Evolutionary conservation across 305 asterid species (phyloP).

Genomic region (Striga hermonthica): DNA sequence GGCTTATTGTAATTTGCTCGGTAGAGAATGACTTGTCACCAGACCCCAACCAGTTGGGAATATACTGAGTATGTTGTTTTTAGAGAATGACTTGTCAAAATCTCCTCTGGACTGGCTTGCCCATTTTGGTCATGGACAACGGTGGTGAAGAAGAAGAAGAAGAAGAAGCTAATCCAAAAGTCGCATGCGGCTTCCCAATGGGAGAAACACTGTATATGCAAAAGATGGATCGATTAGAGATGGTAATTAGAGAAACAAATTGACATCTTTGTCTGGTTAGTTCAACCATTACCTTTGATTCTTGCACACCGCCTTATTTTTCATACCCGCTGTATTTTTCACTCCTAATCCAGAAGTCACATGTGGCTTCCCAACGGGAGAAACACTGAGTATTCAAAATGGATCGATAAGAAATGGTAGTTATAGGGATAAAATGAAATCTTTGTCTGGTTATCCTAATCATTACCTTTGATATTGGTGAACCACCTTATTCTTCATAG

Average conservation of each 20-base stretch:
- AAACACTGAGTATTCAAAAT: constrained; percentile 34
- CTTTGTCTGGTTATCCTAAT: background rate
- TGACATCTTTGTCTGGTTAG: background rate
- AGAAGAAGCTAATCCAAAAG: constrained; percentile 37
- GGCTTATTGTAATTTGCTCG: too few relatives aligned
- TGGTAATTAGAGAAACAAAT: constrained; percentile 1
- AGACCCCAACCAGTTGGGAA: too few relatives aligned
- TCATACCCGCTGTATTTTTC: constrained; percentile 66
- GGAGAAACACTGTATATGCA: constrained; percentile 39
- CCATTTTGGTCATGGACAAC: constrained; percentile 30
- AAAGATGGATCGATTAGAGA: constrained; percentile 25
- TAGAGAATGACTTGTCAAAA: constrained; percentile 23
- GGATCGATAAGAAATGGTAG: background rate
- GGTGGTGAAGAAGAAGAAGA: constrained; percentile 38
- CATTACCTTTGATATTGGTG: constrained; percentile 53
- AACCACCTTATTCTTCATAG: constrained; percentile 55
- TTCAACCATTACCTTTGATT: constrained; percentile 43
- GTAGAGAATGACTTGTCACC: background rate
- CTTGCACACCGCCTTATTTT: constrained; percentile 51
- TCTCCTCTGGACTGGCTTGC: constrained; percentile 41
- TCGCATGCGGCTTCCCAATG: constrained; percentile 37
- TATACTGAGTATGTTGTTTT: too few relatives aligned
- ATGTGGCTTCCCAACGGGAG: constrained; percentile 27
- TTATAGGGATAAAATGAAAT: constrained; percentile 6
- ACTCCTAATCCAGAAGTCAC: constrained; percentile 47